Conservation (phyloP, 2,329 filamentous ascomycete species). For the Ascomycota sp. region DNA sequence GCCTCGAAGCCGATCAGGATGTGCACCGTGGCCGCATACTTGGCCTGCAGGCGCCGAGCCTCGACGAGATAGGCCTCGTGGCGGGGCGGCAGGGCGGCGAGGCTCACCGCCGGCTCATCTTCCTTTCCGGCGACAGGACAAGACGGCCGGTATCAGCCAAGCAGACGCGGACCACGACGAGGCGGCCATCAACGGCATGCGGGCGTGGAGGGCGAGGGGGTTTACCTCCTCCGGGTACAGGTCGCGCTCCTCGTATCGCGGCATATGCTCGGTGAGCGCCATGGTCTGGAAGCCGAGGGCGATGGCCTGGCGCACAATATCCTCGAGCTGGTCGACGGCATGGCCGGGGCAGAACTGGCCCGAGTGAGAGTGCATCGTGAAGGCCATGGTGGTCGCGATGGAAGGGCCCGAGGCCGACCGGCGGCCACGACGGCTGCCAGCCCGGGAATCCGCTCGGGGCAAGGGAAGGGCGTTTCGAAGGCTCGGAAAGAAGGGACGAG, state of each 20-base stretch:
- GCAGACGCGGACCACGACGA: no score
- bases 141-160: no score
- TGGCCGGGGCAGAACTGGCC: slow-evolving; percentile 90
- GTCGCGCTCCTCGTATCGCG: slow-evolving; percentile 48
- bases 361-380: slow-evolving; percentile 94
- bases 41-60: slow-evolving; percentile 46
- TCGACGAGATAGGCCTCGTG: slow-evolving; percentile 56
- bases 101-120: slow-evolving; percentile 23
- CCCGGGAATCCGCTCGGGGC: no score
- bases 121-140: slow-evolving; percentile 13
- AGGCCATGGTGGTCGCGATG: slow-evolving; percentile 44
- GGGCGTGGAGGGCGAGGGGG: background rate
- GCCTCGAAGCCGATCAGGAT: slow-evolving; percentile 79
- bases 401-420: background rate
- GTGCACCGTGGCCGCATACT: slow-evolving; percentile 48
- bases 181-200: no score
- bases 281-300: slow-evolving; percentile 58
- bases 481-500: no score
- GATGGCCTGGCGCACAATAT: slow-evolving; percentile 62
- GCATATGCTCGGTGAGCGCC: slow-evolving; percentile 88
- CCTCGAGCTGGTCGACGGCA: slow-evolving; percentile 65
- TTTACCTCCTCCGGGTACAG: slow-evolving; percentile 77
- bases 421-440: no score
- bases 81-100: slow-evolving; percentile 26
- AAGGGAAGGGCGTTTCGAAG: no score